These are phyloP conservation scores for Kwoniella shivajii DNA, from an alignment of 1,284 basidiomycete genomes.

Conservation along the genomic window DNA sequence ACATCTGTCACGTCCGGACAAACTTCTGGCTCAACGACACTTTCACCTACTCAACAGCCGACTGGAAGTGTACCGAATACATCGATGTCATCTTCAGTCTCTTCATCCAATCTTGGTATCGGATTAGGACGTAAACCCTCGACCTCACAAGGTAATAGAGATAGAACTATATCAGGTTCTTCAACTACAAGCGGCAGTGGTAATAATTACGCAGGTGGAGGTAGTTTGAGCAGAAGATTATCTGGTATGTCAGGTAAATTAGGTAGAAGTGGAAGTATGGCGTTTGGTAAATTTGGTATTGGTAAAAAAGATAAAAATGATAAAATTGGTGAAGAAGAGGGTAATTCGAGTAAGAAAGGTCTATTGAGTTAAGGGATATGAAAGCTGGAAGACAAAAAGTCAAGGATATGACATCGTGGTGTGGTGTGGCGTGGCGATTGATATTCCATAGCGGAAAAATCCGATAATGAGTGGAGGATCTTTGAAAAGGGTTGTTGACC, in stretches of 20 bases:
- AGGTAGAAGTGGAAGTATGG: constrained; percentile 24
- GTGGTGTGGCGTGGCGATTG: no score
- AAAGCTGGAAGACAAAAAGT: no score
- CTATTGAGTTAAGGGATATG: no score
- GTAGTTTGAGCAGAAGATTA: constrained; percentile 32
- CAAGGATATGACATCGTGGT: no score
- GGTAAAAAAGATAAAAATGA: constrained; percentile 3
- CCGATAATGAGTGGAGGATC: no score
- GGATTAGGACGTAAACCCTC: constrained; percentile 18
- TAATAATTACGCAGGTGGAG: constrained; percentile 26
- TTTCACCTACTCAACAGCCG: neutral
- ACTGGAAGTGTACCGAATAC: neutral
- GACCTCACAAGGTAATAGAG: constrained; percentile 7
- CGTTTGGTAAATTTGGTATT: constrained; percentile 1
- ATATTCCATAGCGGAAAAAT: no score
- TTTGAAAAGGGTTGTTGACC: no score
- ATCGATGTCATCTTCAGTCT: constrained; percentile 10
- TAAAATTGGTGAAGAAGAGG: neutral
- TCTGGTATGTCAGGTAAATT: constrained; percentile 42
- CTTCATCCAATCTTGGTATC: constrained; percentile 5
- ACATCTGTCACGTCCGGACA: neutral
- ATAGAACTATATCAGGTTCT: constrained; percentile 21
- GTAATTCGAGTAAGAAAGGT: neutral
- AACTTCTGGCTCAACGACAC: neutral
- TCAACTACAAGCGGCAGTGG: constrained; percentile 8